Evolutionary conservation across 1,139 yeast species (phyloP), one percentile per base, ranked within the genome.

Genomic region (Martiniozyma asiatica): DNA sequence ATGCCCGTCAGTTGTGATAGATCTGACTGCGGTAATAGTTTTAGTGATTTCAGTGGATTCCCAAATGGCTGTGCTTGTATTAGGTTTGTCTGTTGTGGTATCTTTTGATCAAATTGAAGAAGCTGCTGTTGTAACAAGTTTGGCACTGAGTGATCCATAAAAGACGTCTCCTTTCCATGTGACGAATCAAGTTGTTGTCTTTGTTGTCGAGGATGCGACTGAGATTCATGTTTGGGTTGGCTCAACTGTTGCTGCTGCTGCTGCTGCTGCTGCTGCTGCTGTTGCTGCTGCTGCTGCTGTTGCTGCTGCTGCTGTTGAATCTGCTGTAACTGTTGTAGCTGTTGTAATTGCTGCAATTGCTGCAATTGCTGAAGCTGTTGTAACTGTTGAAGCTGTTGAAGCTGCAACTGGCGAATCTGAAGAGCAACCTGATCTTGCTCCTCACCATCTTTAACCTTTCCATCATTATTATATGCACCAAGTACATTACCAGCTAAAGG

Each of bases 101-200:
- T 24, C 29, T 20, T 30, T 12, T 8, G 24, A 13, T 27, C 21
- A 22, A 25, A 10, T 18, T 30, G 32, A 14, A 24, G 32, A 8
- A 13, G 29, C 8, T 24, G 22, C 8, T 29, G 14, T 11, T 36
- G 26, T 16, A 36, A 43, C 14, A 39, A 14, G 20, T 15, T 35
- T 15, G 14, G 25, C 20, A 19, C 10, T 19, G 20, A 19, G n/a
- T n/a, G n/a, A n/a, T n/a, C n/a, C n/a, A n/a, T n/a, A n/a, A n/a
- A n/a, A n/a, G n/a, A n/a, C n/a, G n/a, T n/a, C n/a, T n/a, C n/a
- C n/a, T n/a, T n/a, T n/a, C n/a, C n/a, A n/a, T n/a, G n/a, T n/a
- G n/a, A n/a, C n/a, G n/a, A n/a, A n/a, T n/a, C n/a, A n/a, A n/a
- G n/a, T n/a, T n/a, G n/a, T n/a, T n/a, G n/a, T n/a, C n/a, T n/a